Evolutionary conservation across 192 early-diverging fungal species (phyloP).

Genomic region (Neocallimastix lanati): DNA sequence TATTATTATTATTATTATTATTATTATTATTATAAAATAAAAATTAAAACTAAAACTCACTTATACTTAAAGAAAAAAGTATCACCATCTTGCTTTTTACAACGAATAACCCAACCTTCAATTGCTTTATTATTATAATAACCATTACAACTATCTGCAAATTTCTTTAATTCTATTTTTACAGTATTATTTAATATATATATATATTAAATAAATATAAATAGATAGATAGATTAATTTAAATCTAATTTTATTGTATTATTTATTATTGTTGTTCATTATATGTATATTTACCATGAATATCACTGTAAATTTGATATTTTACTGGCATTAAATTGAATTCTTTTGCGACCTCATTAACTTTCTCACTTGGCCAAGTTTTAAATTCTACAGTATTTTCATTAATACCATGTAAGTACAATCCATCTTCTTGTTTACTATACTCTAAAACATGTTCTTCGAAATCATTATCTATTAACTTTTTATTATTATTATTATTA

Average conservation of each 20-base stretch:
- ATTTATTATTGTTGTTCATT: too few relatives aligned
- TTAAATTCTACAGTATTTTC: slow-evolving; percentile 50
- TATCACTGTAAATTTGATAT: slow-evolving; percentile 26
- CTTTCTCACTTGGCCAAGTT: slow-evolving; percentile 44
- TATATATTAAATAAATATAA: too few relatives aligned
- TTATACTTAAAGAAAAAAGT: slow-evolving; percentile 50
- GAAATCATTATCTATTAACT: slow-evolving; percentile 88
- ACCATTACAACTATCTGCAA: slow-evolving; percentile 50
- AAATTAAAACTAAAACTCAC: not conserved
- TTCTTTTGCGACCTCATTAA: slow-evolving; percentile 37
- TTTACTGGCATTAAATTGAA: slow-evolving; percentile 56
- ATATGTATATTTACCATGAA: slow-evolving; percentile 16
- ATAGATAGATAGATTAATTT: too few relatives aligned
- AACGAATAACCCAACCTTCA: slow-evolving; percentile 87
- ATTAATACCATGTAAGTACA: slow-evolving; percentile 86
- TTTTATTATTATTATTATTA: not conserved
- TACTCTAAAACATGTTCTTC: slow-evolving; percentile 90
- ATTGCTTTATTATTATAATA: slow-evolving; percentile 49
- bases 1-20: too few relatives aligned
- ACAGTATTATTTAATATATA: not conserved
- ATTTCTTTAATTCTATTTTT: slow-evolving; percentile 32
- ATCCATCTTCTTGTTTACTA: slow-evolving; percentile 47
- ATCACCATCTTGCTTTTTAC: slow-evolving; percentile 15
- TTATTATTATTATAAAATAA: too few relatives aligned
- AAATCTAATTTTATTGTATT: too few relatives aligned